Conservation (phyloP, 306 rosid genomes). For the Benincasa hispida region DNA sequence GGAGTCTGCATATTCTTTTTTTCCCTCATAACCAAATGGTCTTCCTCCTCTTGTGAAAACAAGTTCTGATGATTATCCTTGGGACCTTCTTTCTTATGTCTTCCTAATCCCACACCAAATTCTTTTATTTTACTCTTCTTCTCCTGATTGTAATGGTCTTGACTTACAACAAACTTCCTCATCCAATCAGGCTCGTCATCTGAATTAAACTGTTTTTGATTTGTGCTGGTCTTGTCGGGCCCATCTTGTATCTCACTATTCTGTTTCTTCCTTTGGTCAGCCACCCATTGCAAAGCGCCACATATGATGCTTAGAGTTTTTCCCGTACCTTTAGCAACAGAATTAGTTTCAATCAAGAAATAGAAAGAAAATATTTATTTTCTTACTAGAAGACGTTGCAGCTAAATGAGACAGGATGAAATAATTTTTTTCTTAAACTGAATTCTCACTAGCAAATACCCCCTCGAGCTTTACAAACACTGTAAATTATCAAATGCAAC, state of each 20-base stretch:
- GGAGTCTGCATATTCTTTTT: constrained; percentile 15
- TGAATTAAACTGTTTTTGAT: constrained; percentile 19
- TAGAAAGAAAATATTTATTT: background rate
- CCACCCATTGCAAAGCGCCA: constrained; percentile 84
- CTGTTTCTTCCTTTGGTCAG: constrained; percentile 39
- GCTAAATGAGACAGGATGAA: background rate
- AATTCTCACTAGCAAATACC: background rate
- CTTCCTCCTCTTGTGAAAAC: constrained; percentile 15
- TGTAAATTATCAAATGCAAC: background rate
- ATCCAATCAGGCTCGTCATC: constrained; percentile 96
- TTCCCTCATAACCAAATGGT: constrained; percentile 17
- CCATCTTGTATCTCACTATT: constrained; percentile 18
- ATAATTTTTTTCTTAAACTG: background rate
- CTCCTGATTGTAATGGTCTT: constrained; percentile 19
- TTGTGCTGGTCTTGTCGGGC: constrained; percentile 12
- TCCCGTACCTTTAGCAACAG: constrained; percentile 56
- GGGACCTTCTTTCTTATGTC: constrained; percentile 14
- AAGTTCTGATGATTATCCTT: constrained; percentile 19
- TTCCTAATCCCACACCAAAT: constrained; percentile 18
- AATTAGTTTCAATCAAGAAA: constrained; percentile 7
- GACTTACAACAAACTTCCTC: constrained; percentile 41
- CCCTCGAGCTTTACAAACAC: background rate
- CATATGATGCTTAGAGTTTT: constrained; percentile 85
- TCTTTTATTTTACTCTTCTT: constrained; percentile 26
- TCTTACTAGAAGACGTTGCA: background rate